These are phyloP conservation scores for Plantago coronopus DNA, from an alignment of 305 asterid genomes.

Conservation along the genomic window DNA sequence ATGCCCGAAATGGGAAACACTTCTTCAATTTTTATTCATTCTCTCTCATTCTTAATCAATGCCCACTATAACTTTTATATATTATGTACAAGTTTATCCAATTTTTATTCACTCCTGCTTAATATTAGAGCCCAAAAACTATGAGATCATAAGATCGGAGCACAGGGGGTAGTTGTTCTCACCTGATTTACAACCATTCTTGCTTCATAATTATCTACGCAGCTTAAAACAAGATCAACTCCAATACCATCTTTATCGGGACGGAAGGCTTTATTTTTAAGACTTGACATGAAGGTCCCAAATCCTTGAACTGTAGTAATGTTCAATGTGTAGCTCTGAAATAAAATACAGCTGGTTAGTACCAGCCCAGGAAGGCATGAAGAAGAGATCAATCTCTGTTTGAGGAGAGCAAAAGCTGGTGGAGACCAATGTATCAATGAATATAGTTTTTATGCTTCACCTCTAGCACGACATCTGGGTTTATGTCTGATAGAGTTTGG, in stretches of 20 bases:
- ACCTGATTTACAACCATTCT: conserved; percentile 99
- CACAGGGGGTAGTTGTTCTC: conserved; percentile 15
- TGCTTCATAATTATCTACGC: conserved; percentile 99
- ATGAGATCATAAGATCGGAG: too few relatives aligned
- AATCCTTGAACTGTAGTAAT: conserved; percentile 96
- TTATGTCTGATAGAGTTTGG: conserved; percentile 88
- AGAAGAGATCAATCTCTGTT: conserved; percentile 5
- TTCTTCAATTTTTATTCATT: too few relatives aligned
- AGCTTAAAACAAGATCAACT: conserved; percentile 89
- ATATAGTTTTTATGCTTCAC: conserved; percentile 34
- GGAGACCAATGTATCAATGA: conserved; percentile 14
- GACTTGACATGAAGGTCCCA: conserved; percentile 86
- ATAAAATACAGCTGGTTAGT: conserved; percentile 27
- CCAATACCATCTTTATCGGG: conserved; percentile 73
- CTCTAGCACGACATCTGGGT: conserved; percentile 98
- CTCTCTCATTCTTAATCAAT: too few relatives aligned
- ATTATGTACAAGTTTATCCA: too few relatives aligned
- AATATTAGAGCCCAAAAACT: too few relatives aligned
- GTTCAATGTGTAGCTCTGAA: conserved; percentile 92
- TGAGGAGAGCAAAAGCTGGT: conserved; percentile 2
- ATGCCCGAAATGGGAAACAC: too few relatives aligned
- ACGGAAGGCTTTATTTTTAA: conserved; percentile 59
- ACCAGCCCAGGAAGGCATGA: conserved; percentile 12
- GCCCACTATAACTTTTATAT: too few relatives aligned
- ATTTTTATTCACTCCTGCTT: too few relatives aligned